These are phyloP conservation scores for Globisporangium rhizosaccharum DNA, from an alignment of 352 stramenopile species.

Conservation along the genomic window DNA sequence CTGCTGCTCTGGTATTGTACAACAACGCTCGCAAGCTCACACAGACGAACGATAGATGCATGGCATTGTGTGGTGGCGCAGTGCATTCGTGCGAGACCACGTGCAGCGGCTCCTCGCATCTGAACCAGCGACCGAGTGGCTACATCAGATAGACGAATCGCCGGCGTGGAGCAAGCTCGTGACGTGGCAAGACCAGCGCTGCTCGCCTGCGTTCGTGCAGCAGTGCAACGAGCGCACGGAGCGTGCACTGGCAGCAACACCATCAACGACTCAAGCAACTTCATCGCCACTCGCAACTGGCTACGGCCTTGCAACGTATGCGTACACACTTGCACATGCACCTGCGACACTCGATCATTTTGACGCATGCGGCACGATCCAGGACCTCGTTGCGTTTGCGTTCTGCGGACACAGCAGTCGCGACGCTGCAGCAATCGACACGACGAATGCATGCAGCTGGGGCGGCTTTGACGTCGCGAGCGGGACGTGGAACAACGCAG, in stretches of 20 bases:
- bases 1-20: too few species aligned
- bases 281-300: conserved; percentile 43
- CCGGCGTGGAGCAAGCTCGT: conserved; percentile 55
- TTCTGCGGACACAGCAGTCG: conserved; percentile 48
- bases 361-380: conserved; percentile 75
- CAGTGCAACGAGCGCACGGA: conserved; percentile 14
- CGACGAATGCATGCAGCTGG: conserved; percentile 75
- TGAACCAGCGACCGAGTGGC: not conserved
- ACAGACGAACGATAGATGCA: conserved; percentile 58
- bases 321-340: conserved; percentile 37
- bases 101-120: conserved; percentile 23
- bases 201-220: conserved; percentile 45
- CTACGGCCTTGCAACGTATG: conserved; percentile 68
- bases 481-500: conserved; percentile 36
- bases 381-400: conserved; percentile 70
- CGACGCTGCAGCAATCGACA: conserved; percentile 52
- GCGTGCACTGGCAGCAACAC: conserved; percentile 13
- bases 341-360: conserved; percentile 33
- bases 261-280: not conserved
- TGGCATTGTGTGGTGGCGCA: conserved; percentile 79
- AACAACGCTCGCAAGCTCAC: too few species aligned
- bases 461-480: conserved; percentile 44
- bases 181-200: conserved; percentile 81
- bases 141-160: not conserved
- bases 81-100: conserved; percentile 24